phyloP scores from a whole-genome alignment of 2,329 filamentous ascomycete species.

The Colletotrichum brevisporum region DNA sequence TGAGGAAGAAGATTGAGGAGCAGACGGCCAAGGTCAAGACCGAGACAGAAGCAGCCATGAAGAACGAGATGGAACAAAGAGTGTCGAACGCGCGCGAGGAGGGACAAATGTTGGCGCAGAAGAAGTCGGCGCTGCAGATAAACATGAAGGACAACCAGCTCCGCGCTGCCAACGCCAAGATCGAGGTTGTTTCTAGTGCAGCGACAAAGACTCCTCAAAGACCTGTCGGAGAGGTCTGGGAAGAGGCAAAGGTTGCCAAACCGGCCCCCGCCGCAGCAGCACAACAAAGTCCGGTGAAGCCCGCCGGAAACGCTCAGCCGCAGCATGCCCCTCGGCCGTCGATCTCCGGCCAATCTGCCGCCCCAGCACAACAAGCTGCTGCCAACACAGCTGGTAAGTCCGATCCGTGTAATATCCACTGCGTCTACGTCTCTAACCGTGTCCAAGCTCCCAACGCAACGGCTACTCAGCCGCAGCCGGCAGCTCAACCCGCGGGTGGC shows the following conservation, averaged over 20 bases:
- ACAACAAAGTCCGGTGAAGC: slow-evolving; percentile 41
- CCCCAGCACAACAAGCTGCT: slow-evolving; percentile 40
- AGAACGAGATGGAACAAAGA: slow-evolving; percentile 67
- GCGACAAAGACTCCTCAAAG: slow-evolving; percentile 87
- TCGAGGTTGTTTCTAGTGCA: slow-evolving; percentile 84
- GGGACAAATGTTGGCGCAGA: slow-evolving; percentile 79
- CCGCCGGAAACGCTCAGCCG: slow-evolving; percentile 26
- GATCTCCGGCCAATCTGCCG: slow-evolving; percentile 25
- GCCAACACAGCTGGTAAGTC: slow-evolving; percentile 37
- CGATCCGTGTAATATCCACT: slow-evolving; percentile 7
- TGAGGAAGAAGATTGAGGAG: slow-evolving; percentile 78
- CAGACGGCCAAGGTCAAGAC: slow-evolving; percentile 74
- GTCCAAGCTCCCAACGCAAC: slow-evolving; percentile 7
- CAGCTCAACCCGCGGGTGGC: background rate
- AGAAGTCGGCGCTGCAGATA: slow-evolving; percentile 80
- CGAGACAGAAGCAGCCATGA: slow-evolving; percentile 63
- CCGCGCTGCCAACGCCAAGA: slow-evolving; percentile 76
- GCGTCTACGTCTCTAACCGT: background rate
- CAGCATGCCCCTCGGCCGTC: slow-evolving; percentile 27
- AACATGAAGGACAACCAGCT: slow-evolving; percentile 84
- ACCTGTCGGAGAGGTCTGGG: slow-evolving; percentile 90
- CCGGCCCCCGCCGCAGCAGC: slow-evolving; percentile 34
- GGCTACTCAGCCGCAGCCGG: slow-evolving; percentile 13
- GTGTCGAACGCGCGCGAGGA: slow-evolving; percentile 69
- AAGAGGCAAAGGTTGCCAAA: slow-evolving; percentile 74